Evolutionary conservation across 257 asterid genomes (phyloP).

Genomic region (Gynochthodes officinalis): DNA sequence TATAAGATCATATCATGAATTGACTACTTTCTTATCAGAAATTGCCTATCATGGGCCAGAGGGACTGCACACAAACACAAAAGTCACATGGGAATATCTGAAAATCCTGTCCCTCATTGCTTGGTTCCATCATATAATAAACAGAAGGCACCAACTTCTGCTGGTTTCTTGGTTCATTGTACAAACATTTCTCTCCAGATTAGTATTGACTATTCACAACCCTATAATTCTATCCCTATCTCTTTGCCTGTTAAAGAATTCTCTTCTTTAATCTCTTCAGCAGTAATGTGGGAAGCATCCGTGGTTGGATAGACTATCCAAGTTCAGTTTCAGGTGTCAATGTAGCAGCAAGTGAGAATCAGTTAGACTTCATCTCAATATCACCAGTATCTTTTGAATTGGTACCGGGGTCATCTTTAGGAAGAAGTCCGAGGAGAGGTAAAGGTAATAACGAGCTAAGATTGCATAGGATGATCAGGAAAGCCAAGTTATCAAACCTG

Average conservation of each 20-base stretch:
- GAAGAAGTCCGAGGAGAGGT: conserved; percentile 89
- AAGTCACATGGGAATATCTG: background rate
- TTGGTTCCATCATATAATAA: background rate
- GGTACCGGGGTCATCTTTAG: conserved; percentile 46
- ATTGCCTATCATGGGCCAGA: background rate
- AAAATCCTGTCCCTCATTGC: background rate
- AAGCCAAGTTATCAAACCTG: conserved; percentile 62
- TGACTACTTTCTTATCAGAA: background rate
- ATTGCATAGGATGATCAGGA: conserved; percentile 82
- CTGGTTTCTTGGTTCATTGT: background rate
- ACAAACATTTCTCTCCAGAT: background rate
- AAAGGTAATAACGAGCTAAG: conserved; percentile 87
- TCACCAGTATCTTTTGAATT: conserved; percentile 41
- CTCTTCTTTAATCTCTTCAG: background rate
- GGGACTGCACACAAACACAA: background rate
- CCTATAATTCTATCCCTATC: background rate
- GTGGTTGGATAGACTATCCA: background rate
- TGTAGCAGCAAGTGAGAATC: conserved; percentile 12
- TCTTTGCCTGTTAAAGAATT: background rate
- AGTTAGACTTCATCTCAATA: conserved; percentile 74
- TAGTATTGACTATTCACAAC: conserved; percentile 5
- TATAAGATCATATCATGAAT: background rate
- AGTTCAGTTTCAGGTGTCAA: background rate
- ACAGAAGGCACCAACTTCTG: background rate
- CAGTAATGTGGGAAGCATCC: background rate